Evolutionary conservation across 148 eudicot species (phyloP), one percentile per base, ranked within the genome.

Genomic region (Bassia scoparia): DNA sequence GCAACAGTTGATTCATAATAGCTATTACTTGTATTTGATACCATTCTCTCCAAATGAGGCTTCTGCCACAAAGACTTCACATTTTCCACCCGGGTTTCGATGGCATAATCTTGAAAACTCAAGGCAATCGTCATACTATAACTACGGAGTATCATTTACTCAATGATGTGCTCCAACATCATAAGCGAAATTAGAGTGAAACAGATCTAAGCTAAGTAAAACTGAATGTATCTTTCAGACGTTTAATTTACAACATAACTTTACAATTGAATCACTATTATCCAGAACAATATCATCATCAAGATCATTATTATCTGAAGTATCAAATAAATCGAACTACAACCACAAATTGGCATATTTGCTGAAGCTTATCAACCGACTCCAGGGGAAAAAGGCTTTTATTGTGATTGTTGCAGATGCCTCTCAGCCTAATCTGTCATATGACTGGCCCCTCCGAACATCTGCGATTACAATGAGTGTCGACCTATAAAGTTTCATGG

Each of bases 41-140:
- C n/a, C n/a, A n/a, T n/a, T n/a, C n/a, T n/a, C n/a, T n/a, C n/a
- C n/a, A n/a, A n/a, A n/a, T n/a, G n/a, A n/a, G n/a, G n/a, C n/a
- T n/a, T n/a, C n/a, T n/a, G n/a, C n/a, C n/a, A n/a, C n/a, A n/a
- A n/a, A n/a, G n/a, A n/a, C n/a, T n/a, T n/a, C n/a, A n/a, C n/a
- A n/a, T n/a, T n/a, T n/a, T n/a, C n/a, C n/a, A n/a, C n/a, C n/a
- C n/a, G n/a, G 29, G 68, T 37, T 63, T 63, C 31, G 46, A 21
- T 14, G 43, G 17, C 18, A 48, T 27, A 64, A 46, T 18, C 70
- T 35, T 67, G 70, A 63, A 46, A 68, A 68, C 55, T 38, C 71
- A 68, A 29, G 30, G 10, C 55, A 41, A 48, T n/a, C n/a, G n/a
- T n/a, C n/a, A n/a, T n/a, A n/a, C n/a, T n/a, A 24, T 46, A 67